Percentiles rank a stretch among this genome's conserved stretches.
These are phyloP conservation scores for Debaryomyces sp. DNA, from an alignment of 1,139 yeast genomes.

Conservation along the genomic window DNA sequence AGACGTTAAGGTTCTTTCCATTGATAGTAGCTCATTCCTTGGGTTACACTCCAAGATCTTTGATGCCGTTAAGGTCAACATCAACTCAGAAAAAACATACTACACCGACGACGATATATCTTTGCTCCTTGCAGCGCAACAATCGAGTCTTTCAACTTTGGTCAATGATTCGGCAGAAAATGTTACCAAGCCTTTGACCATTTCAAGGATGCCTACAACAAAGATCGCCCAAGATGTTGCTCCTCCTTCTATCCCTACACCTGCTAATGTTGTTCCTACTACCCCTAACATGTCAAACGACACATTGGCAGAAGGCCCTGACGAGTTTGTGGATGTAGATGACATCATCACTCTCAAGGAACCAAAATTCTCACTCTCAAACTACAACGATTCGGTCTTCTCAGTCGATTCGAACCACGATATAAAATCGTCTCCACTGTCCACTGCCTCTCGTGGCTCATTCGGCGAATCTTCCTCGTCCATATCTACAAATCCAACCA, in stretches of 20 bases:
- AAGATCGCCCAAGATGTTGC: not conserved
- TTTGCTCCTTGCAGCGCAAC: conserved; percentile 20
- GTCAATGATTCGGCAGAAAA: conserved; percentile 21
- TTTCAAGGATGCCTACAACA: conserved; percentile 21
- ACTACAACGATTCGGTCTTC: conserved; percentile 6
- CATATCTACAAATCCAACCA: conserved; percentile 22
- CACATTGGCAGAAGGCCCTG: conserved; percentile 6
- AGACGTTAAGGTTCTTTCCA: conserved; percentile 47
- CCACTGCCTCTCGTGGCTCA: conserved; percentile 11
- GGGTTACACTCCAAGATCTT: conserved; percentile 54
- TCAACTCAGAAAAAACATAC: conserved; percentile 28
- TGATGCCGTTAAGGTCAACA: conserved; percentile 31
- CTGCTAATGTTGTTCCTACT: not conserved
- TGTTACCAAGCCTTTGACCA: conserved; percentile 28
- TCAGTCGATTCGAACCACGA: conserved; percentile 11
- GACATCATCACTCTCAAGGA: conserved; percentile 7
- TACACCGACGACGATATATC: conserved; percentile 39
- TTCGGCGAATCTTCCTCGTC: conserved; percentile 26
- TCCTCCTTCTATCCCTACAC: not conserved
- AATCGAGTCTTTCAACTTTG: conserved; percentile 25
- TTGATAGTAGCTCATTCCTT: conserved; percentile 56
- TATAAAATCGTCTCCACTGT: conserved; percentile 16
- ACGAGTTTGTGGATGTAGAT: conserved; percentile 8
- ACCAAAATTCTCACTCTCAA: conserved; percentile 7
- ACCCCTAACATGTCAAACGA: conserved; percentile 6